Evolutionary conservation across 495 filamentous ascomycete genomes (phyloP), one percentile per base, ranked within the genome.

Genomic region (Aspergillus incahuasiensis): DNA sequence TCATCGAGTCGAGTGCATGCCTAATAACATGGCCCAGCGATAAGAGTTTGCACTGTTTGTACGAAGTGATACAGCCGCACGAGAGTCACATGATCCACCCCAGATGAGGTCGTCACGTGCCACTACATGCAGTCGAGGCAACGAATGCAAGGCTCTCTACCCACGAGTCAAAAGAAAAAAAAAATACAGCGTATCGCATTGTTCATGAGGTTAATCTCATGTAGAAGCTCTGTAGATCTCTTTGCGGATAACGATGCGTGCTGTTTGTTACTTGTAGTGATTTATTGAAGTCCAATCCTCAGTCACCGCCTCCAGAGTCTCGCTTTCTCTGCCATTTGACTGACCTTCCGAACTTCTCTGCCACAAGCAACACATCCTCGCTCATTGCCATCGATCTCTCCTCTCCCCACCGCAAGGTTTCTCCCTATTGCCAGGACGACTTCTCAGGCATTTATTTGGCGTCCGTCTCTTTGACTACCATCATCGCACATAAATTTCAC

Each of bases 401-500:
- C 62, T 55, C 48, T 52, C 30, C 55, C 52, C 6, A 52, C 56
- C 30, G 47, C 63, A 53, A 56, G 54, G 48, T 48, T 56, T 34
- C 16, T 45, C 47, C 38, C 39, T 50, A 46, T 41, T 46, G 32
- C 48, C 50, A 54, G 28, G 15, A 44, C 18, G 15, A 21, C 34
- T 50, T 34, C 48, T 21, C 32, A 52, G 30, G 21, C 55, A 56
- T 30, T 54, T 50, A n/a, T 19, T 12, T 52, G 32, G 35, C 34
- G 11, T 52, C 48, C 21, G 49, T 52, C 19, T 39, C 52, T 28
- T 56, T 47, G 53, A 66, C 48, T 51, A 64, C 61, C 57, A 56
- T 67, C 58, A 55, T 63, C 57, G 59, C 61, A 54, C 61, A 65
- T 50, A 64, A 74, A 73, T 72, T 69, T 74, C 69, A 75, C 70